Conservation (phyloP, 1,284 basidiomycete species). For the Puccinia horiana region DNA sequence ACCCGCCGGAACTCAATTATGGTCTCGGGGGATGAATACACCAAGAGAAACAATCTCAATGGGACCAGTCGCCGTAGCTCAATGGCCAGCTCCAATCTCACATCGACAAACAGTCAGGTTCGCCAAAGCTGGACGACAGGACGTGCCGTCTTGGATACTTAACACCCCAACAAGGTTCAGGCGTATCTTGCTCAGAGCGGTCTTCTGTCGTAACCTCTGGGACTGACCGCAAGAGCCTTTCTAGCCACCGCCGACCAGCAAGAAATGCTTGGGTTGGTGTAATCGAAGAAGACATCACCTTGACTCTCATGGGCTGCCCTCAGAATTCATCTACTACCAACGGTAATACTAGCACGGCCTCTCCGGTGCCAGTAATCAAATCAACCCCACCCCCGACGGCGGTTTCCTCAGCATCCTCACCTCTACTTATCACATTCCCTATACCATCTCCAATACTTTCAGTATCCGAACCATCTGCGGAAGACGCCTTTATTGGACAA, state of each 20-base stretch:
- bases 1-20: neutral
- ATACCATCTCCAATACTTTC: neutral
- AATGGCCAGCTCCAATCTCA: constrained; percentile 17
- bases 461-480: neutral
- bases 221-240: constrained; percentile 3
- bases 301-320: constrained; percentile 20
- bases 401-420: neutral
- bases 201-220: constrained; percentile 5
- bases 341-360: neutral
- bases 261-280: constrained; percentile 14
- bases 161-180: neutral
- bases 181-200: neutral
- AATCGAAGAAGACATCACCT: constrained; percentile 27
- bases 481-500: neutral
- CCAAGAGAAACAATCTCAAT: neutral
- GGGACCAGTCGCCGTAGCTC: neutral
- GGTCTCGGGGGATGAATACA: neutral
- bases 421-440: neutral
- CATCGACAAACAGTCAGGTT: constrained; percentile 7
- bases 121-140: constrained; percentile 34
- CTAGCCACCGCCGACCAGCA: neutral
- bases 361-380: neutral
- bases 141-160: neutral
- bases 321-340: neutral
- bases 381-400: neutral